These are phyloP conservation scores for Pachysandra terminalis DNA, from an alignment of 164 flowering plant genomes.

Conservation along the genomic window DNA sequence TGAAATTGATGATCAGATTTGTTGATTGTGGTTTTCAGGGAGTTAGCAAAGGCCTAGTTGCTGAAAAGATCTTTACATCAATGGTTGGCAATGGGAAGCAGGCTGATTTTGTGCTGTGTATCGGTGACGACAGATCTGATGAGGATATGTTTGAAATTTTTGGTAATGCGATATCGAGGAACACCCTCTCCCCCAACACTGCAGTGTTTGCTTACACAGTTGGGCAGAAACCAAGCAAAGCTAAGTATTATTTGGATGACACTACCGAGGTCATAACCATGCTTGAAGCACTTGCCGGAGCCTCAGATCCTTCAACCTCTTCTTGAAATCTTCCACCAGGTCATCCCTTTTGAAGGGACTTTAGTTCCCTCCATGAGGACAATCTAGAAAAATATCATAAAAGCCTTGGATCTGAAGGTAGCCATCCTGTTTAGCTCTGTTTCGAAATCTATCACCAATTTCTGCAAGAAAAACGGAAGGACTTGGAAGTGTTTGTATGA, in stretches of 20 bases:
- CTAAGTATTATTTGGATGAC: constrained; percentile 59
- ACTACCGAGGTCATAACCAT: constrained; percentile 40
- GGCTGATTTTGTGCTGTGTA: constrained; percentile 58
- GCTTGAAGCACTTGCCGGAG: constrained; percentile 45
- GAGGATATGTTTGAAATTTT: constrained; percentile 65
- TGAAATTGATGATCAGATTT: not conserved
- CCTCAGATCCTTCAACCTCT: constrained; percentile 32
- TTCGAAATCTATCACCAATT: constrained; percentile 5
- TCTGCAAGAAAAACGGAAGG: not conserved
- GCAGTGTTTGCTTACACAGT: constrained; percentile 51
- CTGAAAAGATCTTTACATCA: constrained; percentile 46
- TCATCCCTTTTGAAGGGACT: constrained; percentile 1
- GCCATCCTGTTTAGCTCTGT: constrained; percentile 5
- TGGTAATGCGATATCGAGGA: constrained; percentile 24
- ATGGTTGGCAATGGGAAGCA: constrained; percentile 43
- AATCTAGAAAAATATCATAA: not conserved
- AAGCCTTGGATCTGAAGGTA: constrained; percentile 1
- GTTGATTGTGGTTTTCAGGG: constrained; percentile 33
- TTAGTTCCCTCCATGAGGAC: constrained; percentile 2
- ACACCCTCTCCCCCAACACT: constrained; percentile 28
- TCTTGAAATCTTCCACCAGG: constrained; percentile 11
- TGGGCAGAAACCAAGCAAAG: constrained; percentile 67
- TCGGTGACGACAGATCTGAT: constrained; percentile 65
- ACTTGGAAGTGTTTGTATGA: not conserved
- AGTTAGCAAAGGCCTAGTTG: constrained; percentile 57